Evolutionary conservation across 371 early-diverging fungal species (phyloP), one percentile per base, ranked within the genome.

Genomic region (Edhazardia aedis): DNA sequence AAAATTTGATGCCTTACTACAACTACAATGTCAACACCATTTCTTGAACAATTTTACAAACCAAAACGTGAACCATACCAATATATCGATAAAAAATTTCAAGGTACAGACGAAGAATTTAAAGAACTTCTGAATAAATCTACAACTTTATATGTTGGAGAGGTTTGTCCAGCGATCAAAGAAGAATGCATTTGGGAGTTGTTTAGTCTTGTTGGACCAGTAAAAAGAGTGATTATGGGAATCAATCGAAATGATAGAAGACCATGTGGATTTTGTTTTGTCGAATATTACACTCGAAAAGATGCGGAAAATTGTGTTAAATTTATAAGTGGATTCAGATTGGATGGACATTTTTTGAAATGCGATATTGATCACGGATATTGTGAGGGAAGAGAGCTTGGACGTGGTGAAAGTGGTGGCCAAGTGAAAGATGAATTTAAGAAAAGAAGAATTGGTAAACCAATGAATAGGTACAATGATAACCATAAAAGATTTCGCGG

Each of bases 341-440:
- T 70, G 24, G 65, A 63, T 19, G 46, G 47, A 26, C 40, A 46
- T 14, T 25, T 21, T n/a, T n/a, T 72, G 2, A 55, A 53, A n/a
- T 53, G 69, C 12, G 68, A 72, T 39, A 56, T 64, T 45, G 70
- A 72, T 55, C 52, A 57, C 29, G 73, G 69, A 28, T 72, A 70
- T 63, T 53, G 43, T 18, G 70, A 69, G 36, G 63, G 63, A 19
- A 61, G 73, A 53, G 65, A 69, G 54, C 69, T 53, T 46, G 72
- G 69, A 58, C 56, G n/a, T n/a, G n/a, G n/a, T n/a, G n/a, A n/a
- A n/a, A n/a, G n/a, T n/a, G n/a, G n/a, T n/a, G n/a, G n/a, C n/a
- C n/a, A n/a, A n/a, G n/a, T n/a, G n/a, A n/a, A n/a, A n/a, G n/a
- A n/a, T n/a, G n/a, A n/a, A n/a, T n/a, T n/a, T n/a, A n/a, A n/a